Percentiles rank a stretch among this genome's conserved stretches.
These are phyloP conservation scores for Colletotrichum caudatum DNA, from an alignment of 2,329 filamentous ascomycete genomes.

Conservation along the genomic window DNA sequence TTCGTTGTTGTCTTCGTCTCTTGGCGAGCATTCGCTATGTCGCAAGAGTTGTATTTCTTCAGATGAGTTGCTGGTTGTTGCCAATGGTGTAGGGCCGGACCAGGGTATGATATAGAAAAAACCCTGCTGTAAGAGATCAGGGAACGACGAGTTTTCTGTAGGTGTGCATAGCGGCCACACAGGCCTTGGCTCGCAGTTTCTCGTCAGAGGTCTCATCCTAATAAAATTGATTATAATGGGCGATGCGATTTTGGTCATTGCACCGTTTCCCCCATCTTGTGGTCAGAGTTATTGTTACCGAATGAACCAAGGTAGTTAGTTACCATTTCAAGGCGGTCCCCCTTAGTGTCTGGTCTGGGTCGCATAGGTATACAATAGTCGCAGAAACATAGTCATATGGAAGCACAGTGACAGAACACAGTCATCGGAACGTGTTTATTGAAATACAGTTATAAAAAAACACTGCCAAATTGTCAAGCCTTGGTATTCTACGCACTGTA, in stretches of 20 bases:
- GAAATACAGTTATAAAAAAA: no score
- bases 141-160: slow-evolving; percentile 5
- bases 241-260: neutral
- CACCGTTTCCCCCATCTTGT: neutral
- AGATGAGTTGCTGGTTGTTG: slow-evolving; percentile 5
- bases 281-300: neutral
- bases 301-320: no score
- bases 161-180: neutral
- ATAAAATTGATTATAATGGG: no score
- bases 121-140: slow-evolving; percentile 16
- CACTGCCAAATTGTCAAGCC: no score
- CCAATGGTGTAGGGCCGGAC: slow-evolving; percentile 25
- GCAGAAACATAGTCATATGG: no score
- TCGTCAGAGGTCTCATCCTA: no score
- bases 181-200: neutral
- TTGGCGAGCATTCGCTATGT: neutral
- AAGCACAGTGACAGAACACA: no score
- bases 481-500: no score
- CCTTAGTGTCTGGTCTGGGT: no score
- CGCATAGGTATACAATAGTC: no score
- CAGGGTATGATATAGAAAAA: slow-evolving; percentile 19
- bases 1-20: neutral
- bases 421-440: no score
- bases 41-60: neutral
- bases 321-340: no score